Conservation (phyloP, 306 rosid genomes). For the Luffa acutangula region DNA sequence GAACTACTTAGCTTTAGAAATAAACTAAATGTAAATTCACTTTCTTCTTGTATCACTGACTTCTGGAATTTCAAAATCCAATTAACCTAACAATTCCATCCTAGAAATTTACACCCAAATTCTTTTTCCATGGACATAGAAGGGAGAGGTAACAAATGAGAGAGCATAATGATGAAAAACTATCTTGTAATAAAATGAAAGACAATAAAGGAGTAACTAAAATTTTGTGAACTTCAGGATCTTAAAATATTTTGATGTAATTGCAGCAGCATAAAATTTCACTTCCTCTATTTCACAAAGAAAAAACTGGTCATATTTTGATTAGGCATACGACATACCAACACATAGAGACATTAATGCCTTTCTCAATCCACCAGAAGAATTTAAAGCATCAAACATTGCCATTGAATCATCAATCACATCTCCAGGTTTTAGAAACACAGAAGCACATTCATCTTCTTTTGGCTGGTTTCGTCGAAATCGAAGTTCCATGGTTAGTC, state of each 20-base stretch:
- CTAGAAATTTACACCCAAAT: not conserved
- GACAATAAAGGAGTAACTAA: not conserved
- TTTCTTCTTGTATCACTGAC: not conserved
- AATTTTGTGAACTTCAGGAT: not conserved
- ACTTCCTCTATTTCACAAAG: not conserved
- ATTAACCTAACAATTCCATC: not conserved
- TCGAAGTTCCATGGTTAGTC: conserved; percentile 58
- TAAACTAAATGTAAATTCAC: not conserved
- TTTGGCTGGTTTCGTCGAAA: conserved; percentile 51
- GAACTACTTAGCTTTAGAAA: not conserved
- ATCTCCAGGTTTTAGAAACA: conserved; percentile 60
- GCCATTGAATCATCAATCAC: conserved; percentile 83
- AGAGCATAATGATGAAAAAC: not conserved
- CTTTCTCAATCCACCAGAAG: conserved; percentile 72
- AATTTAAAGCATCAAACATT: conserved; percentile 59
- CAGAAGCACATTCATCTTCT: conserved; percentile 64
- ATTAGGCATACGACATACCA: conserved; percentile 37
- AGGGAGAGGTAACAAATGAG: not conserved
- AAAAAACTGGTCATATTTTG: not conserved
- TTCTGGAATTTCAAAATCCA: not conserved
- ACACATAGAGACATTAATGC: conserved; percentile 69
- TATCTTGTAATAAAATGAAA: not conserved
- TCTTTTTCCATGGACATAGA: not conserved
- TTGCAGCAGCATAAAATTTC: not conserved
- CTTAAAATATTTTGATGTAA: not conserved